Evolutionary conservation across 805 yeast genomes (phyloP).

Genomic region (Teunomyces tritomae): DNA sequence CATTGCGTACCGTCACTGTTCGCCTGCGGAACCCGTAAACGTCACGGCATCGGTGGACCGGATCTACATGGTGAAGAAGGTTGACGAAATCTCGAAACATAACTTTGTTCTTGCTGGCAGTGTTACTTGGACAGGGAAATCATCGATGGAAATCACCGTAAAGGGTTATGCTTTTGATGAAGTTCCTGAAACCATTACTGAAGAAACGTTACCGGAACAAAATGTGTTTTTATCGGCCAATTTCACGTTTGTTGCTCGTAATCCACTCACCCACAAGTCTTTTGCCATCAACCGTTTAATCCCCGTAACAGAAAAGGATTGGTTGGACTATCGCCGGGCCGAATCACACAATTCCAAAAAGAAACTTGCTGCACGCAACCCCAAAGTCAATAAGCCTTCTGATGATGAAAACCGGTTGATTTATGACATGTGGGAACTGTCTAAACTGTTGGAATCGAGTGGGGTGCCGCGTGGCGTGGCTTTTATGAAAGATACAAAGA

Average conservation of each 20-base stretch:
- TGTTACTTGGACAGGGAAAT: slow-evolving; percentile 91
- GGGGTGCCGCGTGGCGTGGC: slow-evolving; percentile 48
- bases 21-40: slow-evolving; percentile 94
- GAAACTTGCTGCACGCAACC: slow-evolving; percentile 69
- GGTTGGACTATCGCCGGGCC: slow-evolving; percentile 83
- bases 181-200: slow-evolving; percentile 52
- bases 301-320: slow-evolving; percentile 72
- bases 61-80: slow-evolving; percentile 79
- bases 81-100: slow-evolving; percentile 71
- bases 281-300: slow-evolving; percentile 80
- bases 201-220: slow-evolving; percentile 56
- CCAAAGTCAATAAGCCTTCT: slow-evolving; percentile 60
- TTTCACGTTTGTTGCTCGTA: slow-evolving; percentile 93
- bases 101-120: slow-evolving; percentile 86
- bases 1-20: slow-evolving; percentile 86
- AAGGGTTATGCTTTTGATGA: slow-evolving; percentile 74
- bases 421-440: slow-evolving; percentile 68
- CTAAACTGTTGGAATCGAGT: slow-evolving; percentile 30
- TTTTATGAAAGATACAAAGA: slow-evolving; percentile 69
- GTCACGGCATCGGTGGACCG: slow-evolving; percentile 95
- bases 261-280: slow-evolving; percentile 87
- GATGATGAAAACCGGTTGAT: slow-evolving; percentile 70
- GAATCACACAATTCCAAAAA: slow-evolving; percentile 87
- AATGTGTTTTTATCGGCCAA: slow-evolving; percentile 83
- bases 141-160: slow-evolving; percentile 93